Evolutionary conservation across 2,329 filamentous ascomycete genomes (phyloP), one percentile per base, ranked within the genome.

Genomic region (Penicillium decumbens): DNA sequence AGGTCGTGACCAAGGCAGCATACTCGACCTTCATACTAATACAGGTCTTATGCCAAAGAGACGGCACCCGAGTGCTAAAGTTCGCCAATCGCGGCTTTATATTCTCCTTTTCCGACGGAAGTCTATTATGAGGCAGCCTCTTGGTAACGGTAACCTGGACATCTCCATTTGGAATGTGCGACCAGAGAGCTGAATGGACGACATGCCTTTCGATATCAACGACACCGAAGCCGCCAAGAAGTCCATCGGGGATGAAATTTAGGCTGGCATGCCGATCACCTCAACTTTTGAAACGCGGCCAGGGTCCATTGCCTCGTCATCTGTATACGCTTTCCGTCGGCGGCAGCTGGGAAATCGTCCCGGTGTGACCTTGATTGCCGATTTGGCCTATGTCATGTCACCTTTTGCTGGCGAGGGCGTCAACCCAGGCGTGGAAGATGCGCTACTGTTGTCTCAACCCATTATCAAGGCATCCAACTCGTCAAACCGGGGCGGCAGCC

Each of bases 301-400:
- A 55, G 10, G 45, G 52, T 4, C 35, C 47, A n/a, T 13, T 48
- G 2, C 9, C 49, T 9, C 43, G 48, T 9, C 45, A 56, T 8
- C 45, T 64, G 3, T 60, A 58, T 40, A 62, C 62, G 52, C 56
- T 67, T 10, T 61, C 62, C 13, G 43, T 59, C 9, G 58, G 53
- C 10, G 53, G 59, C 39, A 33, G 42, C n/a, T 65, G 61, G 60
- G 43, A 15, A 49, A 61, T 43, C 48, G 43, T 6, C 37, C 57
- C 25, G 56, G 57, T n/a, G 43, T 60, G 1, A 63, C 63, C 3
- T 32, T 65, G 6, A 56, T 62, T 24, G 64, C 64, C 4, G 59
- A 66, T 41, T 57, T 64, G 15, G 59, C 63, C 3, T 62, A 65
- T 47, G 30, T 64, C 6, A 66, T 66, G 63, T 55, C 53, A 3